A percentile compares a stretch with the other conserved stretches of the same genome.
phyloP scores from a whole-genome alignment of 495 filamentous ascomycete species.

The Aspergillus ellipticus region DNA sequence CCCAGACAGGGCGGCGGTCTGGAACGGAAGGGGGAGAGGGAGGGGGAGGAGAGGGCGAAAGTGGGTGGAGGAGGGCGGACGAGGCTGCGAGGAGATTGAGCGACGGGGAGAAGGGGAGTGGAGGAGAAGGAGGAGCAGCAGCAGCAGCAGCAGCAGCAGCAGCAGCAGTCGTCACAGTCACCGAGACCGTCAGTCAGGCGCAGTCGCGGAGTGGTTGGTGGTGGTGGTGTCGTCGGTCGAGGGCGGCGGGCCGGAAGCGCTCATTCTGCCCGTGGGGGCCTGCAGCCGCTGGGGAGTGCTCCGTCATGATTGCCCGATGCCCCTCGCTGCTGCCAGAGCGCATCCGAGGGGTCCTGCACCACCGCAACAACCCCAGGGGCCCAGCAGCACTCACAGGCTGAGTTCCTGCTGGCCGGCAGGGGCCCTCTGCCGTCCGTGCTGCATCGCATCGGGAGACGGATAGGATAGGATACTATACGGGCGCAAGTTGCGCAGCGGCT shows the following conservation, averaged over 20 bases:
- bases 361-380: not conserved
- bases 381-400: not conserved
- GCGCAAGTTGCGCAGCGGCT: no score
- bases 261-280: conserved; percentile 27
- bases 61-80: not conserved
- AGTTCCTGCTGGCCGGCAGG: not conserved
- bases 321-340: no score
- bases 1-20: conserved; percentile 16
- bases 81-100: not conserved
- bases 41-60: conserved; percentile 1
- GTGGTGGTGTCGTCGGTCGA: conserved; percentile 13
- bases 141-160: not conserved
- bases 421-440: not conserved
- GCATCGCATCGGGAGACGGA: no score
- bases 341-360: no score
- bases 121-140: not conserved
- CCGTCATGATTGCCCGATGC: not conserved
- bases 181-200: no score
- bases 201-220: conserved; percentile 3
- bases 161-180: not conserved
- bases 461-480: no score
- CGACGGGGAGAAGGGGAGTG: not conserved
- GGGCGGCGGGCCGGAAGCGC: conserved; percentile 17
- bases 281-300: conserved; percentile 9
- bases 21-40: not conserved